Percentiles rank a stretch among this genome's conserved stretches.
Evolutionary conservation across 345 rosid genomes (phyloP).

Genomic region (Geranium rotundifolium): DNA sequence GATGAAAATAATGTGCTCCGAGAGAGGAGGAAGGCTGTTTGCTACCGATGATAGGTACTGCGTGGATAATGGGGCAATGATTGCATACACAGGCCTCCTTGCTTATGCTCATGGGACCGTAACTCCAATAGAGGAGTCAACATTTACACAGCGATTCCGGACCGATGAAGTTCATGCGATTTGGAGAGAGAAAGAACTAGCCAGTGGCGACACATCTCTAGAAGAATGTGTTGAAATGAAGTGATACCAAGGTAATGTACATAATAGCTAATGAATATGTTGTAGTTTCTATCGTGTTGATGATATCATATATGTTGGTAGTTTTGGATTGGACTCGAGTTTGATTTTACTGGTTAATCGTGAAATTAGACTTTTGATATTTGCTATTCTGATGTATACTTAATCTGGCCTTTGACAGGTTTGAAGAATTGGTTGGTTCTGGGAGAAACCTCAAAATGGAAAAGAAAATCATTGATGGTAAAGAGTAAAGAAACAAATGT

Average conservation of each 20-base stretch:
- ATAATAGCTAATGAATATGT: no score
- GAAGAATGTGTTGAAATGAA: conserved; percentile 3
- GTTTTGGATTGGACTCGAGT: no score
- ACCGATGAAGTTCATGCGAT: conserved; percentile 91
- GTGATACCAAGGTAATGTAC: not conserved
- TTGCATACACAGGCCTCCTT: conserved; percentile 87
- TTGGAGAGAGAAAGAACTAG: conserved; percentile 57
- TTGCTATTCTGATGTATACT: no score
- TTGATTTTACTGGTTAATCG: no score
- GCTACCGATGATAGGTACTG: conserved; percentile 94
- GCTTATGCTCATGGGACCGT: conserved; percentile 57
- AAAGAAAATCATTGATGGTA: no score
- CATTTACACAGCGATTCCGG: conserved; percentile 84
- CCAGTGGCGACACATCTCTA: not conserved
- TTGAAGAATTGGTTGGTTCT: no score
- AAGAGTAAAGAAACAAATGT: no score
- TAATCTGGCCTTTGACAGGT: no score
- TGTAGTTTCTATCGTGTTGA: no score
- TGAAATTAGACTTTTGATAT: no score
- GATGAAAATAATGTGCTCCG: conserved; percentile 94
- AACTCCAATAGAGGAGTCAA: conserved; percentile 72
- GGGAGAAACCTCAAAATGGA: no score
- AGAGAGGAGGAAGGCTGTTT: conserved; percentile 67
- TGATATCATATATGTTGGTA: no score
- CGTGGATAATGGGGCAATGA: conserved; percentile 94